Percentiles rank a stretch among this genome's conserved stretches.
Conservation (phyloP, 2,329 filamentous ascomycete genomes). For the Aspergillus tamarii region DNA sequence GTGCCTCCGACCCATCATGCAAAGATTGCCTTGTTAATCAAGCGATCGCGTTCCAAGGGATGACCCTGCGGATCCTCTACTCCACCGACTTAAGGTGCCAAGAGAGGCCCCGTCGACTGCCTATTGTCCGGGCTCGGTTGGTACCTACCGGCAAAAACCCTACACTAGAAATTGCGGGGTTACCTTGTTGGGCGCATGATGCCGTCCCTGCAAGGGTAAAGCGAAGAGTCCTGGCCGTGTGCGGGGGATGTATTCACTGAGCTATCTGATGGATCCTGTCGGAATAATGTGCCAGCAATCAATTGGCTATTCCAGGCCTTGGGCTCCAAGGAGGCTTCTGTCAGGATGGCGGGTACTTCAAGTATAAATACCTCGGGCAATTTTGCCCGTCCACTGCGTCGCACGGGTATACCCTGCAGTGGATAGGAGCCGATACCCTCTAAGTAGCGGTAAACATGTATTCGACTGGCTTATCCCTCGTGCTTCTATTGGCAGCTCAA, state of each 20-base stretch:
- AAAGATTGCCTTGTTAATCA: background rate
- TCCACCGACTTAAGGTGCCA: constrained; percentile 4
- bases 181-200: constrained; percentile 1
- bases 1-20: background rate
- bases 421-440: background rate
- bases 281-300: background rate
- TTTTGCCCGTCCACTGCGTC: background rate
- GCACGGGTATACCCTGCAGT: background rate
- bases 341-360: background rate
- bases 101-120: background rate
- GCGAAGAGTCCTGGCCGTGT: background rate
- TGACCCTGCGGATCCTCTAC: background rate
- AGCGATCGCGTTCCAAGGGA: background rate
- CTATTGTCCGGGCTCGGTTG: background rate
- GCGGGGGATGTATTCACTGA: constrained; percentile 3
- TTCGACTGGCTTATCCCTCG: background rate
- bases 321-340: background rate
- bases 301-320: background rate
- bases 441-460: background rate
- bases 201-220: background rate
- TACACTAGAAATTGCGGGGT: background rate
- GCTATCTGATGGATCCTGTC: background rate
- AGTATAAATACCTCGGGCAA: constrained; percentile 1
- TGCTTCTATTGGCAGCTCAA: constrained; percentile 12
- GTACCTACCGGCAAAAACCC: background rate